Percentiles rank a stretch among this genome's conserved stretches.
Conservation (phyloP, 2,329 filamentous ascomycete genomes). For the Parafenestella ontariensis region DNA sequence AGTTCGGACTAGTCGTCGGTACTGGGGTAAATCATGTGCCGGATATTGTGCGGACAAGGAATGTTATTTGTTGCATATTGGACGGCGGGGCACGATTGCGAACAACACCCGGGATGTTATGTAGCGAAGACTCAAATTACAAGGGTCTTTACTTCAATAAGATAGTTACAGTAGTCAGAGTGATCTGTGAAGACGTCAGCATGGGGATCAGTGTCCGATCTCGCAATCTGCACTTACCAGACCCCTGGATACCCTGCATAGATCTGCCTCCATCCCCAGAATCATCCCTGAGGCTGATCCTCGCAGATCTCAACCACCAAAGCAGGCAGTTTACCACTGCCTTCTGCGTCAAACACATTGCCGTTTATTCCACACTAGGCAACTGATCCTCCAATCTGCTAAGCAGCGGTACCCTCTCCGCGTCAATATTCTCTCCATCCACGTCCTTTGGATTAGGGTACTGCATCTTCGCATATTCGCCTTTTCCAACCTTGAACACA, state of each 20-base stretch:
- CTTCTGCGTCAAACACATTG: neutral
- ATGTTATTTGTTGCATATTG: conserved; percentile 7
- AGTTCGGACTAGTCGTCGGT: neutral
- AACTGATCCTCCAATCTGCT: conserved; percentile 54
- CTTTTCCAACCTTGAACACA: conserved; percentile 60
- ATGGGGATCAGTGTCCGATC: neutral
- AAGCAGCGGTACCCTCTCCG: conserved; percentile 56
- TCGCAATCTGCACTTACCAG: neutral
- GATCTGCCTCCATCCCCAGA: neutral
- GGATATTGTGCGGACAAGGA: conserved; percentile 10
- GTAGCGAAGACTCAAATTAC: neutral
- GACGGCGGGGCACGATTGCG: conserved; percentile 8
- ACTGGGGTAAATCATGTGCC: conserved; percentile 6
- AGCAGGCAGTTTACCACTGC: neutral
- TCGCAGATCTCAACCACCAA: neutral
- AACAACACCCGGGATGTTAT: neutral
- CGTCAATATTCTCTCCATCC: conserved; percentile 46
- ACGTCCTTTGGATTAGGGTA: conserved; percentile 47
- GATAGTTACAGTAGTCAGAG: neutral
- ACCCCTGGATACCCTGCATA: neutral
- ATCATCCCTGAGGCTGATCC: neutral
- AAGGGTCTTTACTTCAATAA: neutral
- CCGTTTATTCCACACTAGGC: conserved; percentile 30
- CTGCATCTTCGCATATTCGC: conserved; percentile 57
- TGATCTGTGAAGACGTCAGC: neutral